A percentile compares a stretch with the other conserved stretches of the same genome.
phyloP scores from a whole-genome alignment of 1,284 basidiomycete genomes.

The Marasmius fiardii region DNA sequence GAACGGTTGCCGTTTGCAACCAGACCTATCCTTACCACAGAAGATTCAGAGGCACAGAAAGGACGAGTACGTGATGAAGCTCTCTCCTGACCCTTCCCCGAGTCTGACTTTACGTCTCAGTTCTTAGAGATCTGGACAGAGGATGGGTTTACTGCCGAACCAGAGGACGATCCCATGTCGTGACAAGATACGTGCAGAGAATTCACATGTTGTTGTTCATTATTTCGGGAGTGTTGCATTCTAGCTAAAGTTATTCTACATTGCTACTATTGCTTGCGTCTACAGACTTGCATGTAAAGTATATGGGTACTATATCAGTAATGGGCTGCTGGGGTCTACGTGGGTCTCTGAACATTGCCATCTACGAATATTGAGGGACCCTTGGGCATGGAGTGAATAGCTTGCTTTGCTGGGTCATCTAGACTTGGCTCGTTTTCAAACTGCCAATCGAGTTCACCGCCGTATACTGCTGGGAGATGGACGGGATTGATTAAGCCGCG shows the following conservation, averaged over 20 bases:
- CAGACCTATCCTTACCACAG: constrained; percentile 50
- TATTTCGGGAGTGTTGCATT: not conserved
- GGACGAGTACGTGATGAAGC: constrained; percentile 40
- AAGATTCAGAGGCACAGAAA: constrained; percentile 59
- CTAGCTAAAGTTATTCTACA: not conserved
- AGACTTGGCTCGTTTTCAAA: constrained; percentile 60
- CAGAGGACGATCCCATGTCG: constrained; percentile 42
- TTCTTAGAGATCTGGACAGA: constrained; percentile 80
- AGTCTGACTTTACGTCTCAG: constrained; percentile 31
- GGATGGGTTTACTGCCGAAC: constrained; percentile 72
- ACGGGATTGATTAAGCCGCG: constrained; percentile 48
- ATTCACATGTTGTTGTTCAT: too few species aligned
- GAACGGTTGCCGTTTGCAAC: constrained; percentile 66
- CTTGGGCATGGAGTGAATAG: constrained; percentile 44
- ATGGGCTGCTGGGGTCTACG: not conserved
- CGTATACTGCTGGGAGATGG: constrained; percentile 64
- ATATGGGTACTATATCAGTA: not conserved
- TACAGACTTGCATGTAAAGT: not conserved
- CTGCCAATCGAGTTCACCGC: constrained; percentile 65
- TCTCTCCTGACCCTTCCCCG: not conserved
- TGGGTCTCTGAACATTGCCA: constrained; percentile 27
- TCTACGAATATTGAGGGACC: constrained; percentile 50
- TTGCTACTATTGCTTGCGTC: not conserved
- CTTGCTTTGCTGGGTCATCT: constrained; percentile 41
- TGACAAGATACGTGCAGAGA: not conserved